A percentile compares a stretch with the other conserved stretches of the same genome.
These are phyloP conservation scores for Phytophthora quininea DNA, from an alignment of 352 stramenopile genomes.

Conservation along the genomic window DNA sequence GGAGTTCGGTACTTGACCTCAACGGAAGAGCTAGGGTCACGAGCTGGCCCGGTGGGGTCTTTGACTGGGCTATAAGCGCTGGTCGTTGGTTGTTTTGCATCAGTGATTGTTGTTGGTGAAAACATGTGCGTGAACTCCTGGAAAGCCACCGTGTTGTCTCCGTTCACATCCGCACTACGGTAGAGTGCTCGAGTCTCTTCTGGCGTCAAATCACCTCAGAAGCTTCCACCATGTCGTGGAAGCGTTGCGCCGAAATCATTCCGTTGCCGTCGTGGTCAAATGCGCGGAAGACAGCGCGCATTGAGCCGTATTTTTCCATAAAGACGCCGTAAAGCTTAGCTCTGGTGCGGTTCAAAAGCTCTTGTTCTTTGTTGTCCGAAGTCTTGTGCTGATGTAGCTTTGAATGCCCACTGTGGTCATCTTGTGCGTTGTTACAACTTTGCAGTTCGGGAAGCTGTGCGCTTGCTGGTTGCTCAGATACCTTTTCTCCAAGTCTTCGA, in stretches of 20 bases:
- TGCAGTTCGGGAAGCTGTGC: no score
- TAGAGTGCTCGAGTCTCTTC: slow-evolving; percentile 59
- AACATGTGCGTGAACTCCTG: slow-evolving; percentile 82
- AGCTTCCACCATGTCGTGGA: slow-evolving; percentile 74
- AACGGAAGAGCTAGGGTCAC: slow-evolving; percentile 58
- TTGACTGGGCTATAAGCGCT: slow-evolving; percentile 48
- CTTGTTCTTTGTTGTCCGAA: no score
- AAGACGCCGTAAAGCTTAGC: slow-evolving; percentile 68
- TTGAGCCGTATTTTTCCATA: slow-evolving; percentile 76
- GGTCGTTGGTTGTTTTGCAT: not conserved
- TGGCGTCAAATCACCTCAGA: slow-evolving; percentile 52
- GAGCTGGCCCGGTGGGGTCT: slow-evolving; percentile 20
- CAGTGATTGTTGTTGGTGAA: slow-evolving; percentile 15
- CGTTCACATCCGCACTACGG: slow-evolving; percentile 62
- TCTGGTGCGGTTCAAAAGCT: slow-evolving; percentile 43
- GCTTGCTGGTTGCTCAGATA: no score
- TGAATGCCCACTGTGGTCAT: not conserved
- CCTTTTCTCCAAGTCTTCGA: no score
- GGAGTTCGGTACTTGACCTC: slow-evolving; percentile 74
- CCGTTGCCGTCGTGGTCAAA: slow-evolving; percentile 73
- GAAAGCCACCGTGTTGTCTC: slow-evolving; percentile 76
- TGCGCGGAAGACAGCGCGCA: slow-evolving; percentile 76
- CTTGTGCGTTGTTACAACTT: slow-evolving; percentile 18
- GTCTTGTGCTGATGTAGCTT: no score
- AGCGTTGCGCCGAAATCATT: slow-evolving; percentile 77